Conservation (phyloP, 768 basidiomycete genomes). For the Hirschioporus abietinus region DNA sequence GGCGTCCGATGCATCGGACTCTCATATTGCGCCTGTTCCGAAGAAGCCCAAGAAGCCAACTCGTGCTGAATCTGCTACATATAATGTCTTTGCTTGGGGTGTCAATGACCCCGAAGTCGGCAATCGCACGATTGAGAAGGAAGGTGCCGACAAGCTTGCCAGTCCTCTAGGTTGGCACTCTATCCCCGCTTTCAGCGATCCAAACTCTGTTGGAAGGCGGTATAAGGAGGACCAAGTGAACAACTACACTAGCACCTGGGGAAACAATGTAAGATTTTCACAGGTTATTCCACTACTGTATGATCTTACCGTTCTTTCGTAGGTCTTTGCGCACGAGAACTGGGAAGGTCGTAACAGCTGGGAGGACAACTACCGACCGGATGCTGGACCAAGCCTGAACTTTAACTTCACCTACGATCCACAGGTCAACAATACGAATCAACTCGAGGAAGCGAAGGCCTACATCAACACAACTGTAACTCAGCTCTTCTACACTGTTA, state of each 20-base stretch:
- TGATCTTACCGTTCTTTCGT: constrained; percentile 6
- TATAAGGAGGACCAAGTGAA: constrained; percentile 22
- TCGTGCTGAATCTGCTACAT: constrained; percentile 30
- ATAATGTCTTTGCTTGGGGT: constrained; percentile 77
- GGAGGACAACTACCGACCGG: constrained; percentile 75
- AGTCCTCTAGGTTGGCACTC: constrained; percentile 92
- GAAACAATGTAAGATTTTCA: constrained; percentile 60
- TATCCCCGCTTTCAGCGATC: constrained; percentile 68
- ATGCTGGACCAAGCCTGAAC: constrained; percentile 43
- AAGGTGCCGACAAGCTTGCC: constrained; percentile 71
- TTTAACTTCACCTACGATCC: constrained; percentile 80
- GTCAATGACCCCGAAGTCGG: constrained; percentile 80
- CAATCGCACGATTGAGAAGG: constrained; percentile 49
- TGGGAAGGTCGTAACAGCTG: constrained; percentile 69
- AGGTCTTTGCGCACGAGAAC: constrained; percentile 93
- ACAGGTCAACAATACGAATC: constrained; percentile 47
- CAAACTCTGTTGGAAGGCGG: constrained; percentile 30
- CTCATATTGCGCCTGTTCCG: constrained; percentile 22
- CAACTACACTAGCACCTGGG: constrained; percentile 79
- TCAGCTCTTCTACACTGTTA: constrained; percentile 85
- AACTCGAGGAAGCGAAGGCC: constrained; percentile 64
- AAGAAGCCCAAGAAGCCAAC: constrained; percentile 26
- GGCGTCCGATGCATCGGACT: constrained; percentile 58
- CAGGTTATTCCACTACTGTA: not conserved
- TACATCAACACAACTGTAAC: constrained; percentile 86